These are phyloP conservation scores for Phoma sp. DNA, from an alignment of 2,329 filamentous ascomycete genomes.

Conservation along the genomic window DNA sequence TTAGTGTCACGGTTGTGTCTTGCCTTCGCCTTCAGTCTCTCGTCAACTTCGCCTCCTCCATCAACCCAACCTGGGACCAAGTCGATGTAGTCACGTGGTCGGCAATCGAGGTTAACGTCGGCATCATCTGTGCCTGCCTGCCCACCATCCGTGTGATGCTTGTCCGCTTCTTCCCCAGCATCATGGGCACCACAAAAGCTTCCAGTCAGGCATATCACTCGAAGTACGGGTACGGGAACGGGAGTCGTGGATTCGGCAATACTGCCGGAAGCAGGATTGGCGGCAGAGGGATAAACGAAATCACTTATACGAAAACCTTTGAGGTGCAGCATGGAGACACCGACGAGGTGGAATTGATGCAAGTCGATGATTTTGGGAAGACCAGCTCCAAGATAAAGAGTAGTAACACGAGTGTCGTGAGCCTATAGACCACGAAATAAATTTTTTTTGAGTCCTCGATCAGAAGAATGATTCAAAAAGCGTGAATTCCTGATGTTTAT, in stretches of 20 bases:
- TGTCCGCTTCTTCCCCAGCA: constrained; percentile 45
- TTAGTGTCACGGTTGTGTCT: constrained; percentile 51
- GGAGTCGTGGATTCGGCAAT: constrained; percentile 4
- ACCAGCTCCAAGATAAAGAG: constrained; percentile 13
- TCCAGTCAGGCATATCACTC: constrained; percentile 15
- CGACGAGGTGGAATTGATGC: constrained; percentile 18
- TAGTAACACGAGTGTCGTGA: constrained; percentile 18
- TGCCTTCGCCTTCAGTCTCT: constrained; percentile 53
- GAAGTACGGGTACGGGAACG: constrained; percentile 10
- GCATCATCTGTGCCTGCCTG: constrained; percentile 55
- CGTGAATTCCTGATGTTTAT: no score
- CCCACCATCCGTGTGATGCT: constrained; percentile 50
- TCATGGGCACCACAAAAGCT: constrained; percentile 43
- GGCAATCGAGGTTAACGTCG: constrained; percentile 51
- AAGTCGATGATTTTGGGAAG: constrained; percentile 18
- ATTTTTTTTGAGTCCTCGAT: not conserved
- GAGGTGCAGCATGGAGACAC: constrained; percentile 10
- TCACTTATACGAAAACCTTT: constrained; percentile 13
- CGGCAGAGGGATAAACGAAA: constrained; percentile 8
- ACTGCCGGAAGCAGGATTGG: constrained; percentile 4
- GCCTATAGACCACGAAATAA: constrained; percentile 10
- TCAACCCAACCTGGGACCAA: constrained; percentile 52
- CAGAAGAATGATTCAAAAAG: not conserved
- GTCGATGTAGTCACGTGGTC: constrained; percentile 51
- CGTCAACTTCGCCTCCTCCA: constrained; percentile 50